phyloP scores from a whole-genome alignment of 108 stramenopile genomes.

The Thalassiosira profunda region DNA sequence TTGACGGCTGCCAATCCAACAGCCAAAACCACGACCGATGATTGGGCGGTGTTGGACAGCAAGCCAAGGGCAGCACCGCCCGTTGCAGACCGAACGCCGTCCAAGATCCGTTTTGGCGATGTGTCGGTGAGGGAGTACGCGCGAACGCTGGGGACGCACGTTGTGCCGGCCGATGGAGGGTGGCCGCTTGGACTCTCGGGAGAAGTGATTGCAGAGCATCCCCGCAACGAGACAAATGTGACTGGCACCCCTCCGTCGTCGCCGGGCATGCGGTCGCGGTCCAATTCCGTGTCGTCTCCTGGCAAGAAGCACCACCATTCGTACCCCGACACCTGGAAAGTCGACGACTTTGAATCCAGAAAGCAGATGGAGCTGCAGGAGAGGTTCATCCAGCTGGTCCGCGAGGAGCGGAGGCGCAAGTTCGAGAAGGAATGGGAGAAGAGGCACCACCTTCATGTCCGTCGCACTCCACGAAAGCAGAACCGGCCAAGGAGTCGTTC shows the following conservation, averaged over 20 bases:
- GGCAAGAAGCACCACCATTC: neutral
- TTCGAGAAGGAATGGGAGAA: slow-evolving; percentile 54
- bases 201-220: slow-evolving; percentile 19
- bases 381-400: slow-evolving; percentile 55
- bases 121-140: slow-evolving; percentile 47
- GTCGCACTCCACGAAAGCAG: too few relatives aligned
- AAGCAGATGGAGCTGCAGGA: slow-evolving; percentile 68
- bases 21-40: neutral
- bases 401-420: slow-evolving; percentile 29
- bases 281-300: too few relatives aligned
- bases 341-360: slow-evolving; percentile 70
- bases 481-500: neutral
- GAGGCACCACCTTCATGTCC: slow-evolving; percentile 27
- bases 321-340: slow-evolving; percentile 22
- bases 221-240: neutral
- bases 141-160: slow-evolving; percentile 60
- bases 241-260: neutral
- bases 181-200: slow-evolving; percentile 81
- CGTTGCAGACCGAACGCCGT: neutral
- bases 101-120: slow-evolving; percentile 46
- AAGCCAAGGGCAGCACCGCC: neutral
- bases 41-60: neutral
- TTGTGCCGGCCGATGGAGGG: slow-evolving; percentile 81
- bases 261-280: too few relatives aligned
- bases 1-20: too few relatives aligned